Conservation (phyloP, 2,329 filamentous ascomycete genomes). For the Lecanicillium sp. region DNA sequence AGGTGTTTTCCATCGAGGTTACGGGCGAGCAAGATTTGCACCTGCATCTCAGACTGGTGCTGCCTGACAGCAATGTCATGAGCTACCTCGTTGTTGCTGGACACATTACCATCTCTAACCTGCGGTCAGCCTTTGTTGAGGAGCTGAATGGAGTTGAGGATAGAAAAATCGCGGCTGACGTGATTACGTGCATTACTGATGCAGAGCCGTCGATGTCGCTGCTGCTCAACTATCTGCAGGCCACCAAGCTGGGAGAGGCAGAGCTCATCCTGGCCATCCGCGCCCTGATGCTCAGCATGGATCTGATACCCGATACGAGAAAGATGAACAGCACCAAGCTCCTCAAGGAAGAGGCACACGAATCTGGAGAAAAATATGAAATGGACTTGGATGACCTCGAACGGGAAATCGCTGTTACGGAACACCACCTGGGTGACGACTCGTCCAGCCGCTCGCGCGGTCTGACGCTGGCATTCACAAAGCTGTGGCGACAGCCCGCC, state of each 20-base stretch:
- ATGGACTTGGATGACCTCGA: constrained; percentile 57
- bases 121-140: constrained; percentile 51
- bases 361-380: constrained; percentile 31
- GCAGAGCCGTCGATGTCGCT: constrained; percentile 64
- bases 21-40: constrained; percentile 33
- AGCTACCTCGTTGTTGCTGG: constrained; percentile 56
- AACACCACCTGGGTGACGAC: constrained; percentile 61
- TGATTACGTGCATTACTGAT: constrained; percentile 56
- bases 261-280: constrained; percentile 64
- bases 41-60: constrained; percentile 27
- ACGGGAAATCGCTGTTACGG: constrained; percentile 60
- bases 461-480: constrained; percentile 62
- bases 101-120: constrained; percentile 53
- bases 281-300: constrained; percentile 63
- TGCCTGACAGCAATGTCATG: constrained; percentile 49
- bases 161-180: constrained; percentile 50
- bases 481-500: constrained; percentile 60
- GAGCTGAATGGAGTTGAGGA: constrained; percentile 37
- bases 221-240: constrained; percentile 58
- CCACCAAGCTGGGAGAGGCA: constrained; percentile 57
- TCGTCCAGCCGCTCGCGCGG: constrained; percentile 56
- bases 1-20: constrained; percentile 50
- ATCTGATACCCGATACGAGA: constrained; percentile 43
- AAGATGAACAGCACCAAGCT: constrained; percentile 28
- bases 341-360: constrained; percentile 25